Evolutionary conservation across 805 yeast genomes (phyloP).

Genomic region (Suhomyces pyralidae): DNA sequence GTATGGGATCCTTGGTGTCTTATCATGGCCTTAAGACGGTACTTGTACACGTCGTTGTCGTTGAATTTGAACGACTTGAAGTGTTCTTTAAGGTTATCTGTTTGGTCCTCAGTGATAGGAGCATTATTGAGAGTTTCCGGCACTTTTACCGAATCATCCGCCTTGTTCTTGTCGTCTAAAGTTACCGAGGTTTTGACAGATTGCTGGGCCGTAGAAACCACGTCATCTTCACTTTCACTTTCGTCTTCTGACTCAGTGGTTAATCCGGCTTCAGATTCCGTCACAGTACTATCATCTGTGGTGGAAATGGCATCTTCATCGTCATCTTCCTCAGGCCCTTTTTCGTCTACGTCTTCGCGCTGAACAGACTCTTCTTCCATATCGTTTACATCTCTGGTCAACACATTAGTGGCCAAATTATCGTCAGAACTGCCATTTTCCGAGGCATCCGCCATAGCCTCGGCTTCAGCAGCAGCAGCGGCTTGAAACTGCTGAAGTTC

Average conservation of each 20-base stretch:
- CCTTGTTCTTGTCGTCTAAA: constrained; percentile 4
- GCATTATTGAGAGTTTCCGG: constrained; percentile 34
- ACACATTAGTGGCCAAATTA: constrained; percentile 11
- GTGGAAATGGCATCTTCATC: constrained; percentile 13
- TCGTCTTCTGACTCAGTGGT: constrained; percentile 17
- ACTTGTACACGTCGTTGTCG: constrained; percentile 44
- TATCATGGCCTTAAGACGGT: constrained; percentile 66
- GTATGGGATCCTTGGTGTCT: constrained; percentile 87
- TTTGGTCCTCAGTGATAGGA: constrained; percentile 38
- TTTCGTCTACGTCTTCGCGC: constrained; percentile 37
- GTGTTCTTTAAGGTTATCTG: constrained; percentile 31
- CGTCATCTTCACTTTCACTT: constrained; percentile 13
- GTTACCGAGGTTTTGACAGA: constrained; percentile 9
- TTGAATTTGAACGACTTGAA: constrained; percentile 38
- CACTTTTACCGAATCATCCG: constrained; percentile 5
- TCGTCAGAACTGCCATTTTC: constrained; percentile 7
- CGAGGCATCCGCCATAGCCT: constrained; percentile 16
- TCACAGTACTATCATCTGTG: constrained; percentile 5
- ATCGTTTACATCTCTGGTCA: constrained; percentile 25
- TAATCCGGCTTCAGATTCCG: constrained; percentile 6
- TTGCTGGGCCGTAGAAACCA: constrained; percentile 15
- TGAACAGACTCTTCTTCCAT: constrained; percentile 34
- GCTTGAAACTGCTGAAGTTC: constrained; percentile 35
- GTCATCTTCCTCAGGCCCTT: constrained; percentile 30
- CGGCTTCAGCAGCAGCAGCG: constrained; percentile 15